A percentile compares a stretch with the other conserved stretches of the same genome.
Evolutionary conservation across 2,329 filamentous ascomycete genomes (phyloP).

Genomic region (Trichoderma polysporum): DNA sequence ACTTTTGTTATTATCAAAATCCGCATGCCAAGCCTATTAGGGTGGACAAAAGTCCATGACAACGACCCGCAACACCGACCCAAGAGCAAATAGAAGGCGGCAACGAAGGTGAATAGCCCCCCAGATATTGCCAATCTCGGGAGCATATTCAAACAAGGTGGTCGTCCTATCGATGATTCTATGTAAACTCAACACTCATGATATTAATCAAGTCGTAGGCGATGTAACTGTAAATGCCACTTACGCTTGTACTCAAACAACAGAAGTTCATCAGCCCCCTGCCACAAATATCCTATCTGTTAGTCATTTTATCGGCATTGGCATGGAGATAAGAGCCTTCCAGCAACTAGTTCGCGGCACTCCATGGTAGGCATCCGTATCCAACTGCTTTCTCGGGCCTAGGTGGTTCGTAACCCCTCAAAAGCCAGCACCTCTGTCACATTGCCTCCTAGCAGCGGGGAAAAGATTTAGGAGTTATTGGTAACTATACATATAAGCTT

Average conservation of each 20-base stretch:
- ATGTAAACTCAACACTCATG: neutral
- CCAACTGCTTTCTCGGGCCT: constrained; percentile 17
- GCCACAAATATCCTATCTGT: neutral
- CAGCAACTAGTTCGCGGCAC: neutral
- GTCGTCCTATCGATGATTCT: neutral
- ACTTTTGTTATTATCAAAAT: constrained; percentile 2
- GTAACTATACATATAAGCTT: constrained; percentile 19
- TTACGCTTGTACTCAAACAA: neutral
- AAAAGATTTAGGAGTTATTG: neutral
- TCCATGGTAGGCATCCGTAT: neutral
- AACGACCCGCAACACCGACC: neutral
- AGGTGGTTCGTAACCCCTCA: neutral
- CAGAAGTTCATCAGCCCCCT: neutral
- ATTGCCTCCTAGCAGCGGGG: neutral
- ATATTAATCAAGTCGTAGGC: neutral
- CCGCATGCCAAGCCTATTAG: constrained; percentile 2
- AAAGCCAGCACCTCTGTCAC: neutral
- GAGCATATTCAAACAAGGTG: neutral
- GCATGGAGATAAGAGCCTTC: neutral
- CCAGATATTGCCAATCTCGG: neutral
- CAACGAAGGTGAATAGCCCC: neutral
- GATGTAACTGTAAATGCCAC: neutral
- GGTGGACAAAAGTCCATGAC: neutral
- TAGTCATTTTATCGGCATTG: neutral
- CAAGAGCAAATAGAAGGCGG: neutral